Conservation (phyloP, 208 protist species). For the Crithidia acanthocephali region DNA sequence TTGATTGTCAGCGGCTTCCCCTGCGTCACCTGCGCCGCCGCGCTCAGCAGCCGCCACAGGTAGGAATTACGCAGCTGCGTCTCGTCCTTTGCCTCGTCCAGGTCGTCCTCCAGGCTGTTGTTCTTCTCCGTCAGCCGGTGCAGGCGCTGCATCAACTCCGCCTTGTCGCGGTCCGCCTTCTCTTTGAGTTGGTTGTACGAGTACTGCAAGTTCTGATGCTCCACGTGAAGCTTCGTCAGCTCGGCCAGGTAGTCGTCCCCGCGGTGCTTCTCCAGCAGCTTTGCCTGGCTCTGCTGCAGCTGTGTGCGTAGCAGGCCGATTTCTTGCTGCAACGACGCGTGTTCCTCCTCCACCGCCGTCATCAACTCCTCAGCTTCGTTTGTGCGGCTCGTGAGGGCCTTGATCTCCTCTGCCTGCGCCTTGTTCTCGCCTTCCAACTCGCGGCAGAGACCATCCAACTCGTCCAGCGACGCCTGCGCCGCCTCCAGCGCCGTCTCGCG, state of each 20-base stretch:
- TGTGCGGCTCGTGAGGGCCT: conserved; percentile 40
- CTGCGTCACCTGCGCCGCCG: conserved; percentile 47
- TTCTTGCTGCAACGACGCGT: conserved; percentile 35
- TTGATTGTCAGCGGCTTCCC: conserved; percentile 33
- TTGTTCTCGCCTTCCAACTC: conserved; percentile 72
- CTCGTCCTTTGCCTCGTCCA: conserved; percentile 54
- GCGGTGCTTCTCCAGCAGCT: conserved; percentile 53
- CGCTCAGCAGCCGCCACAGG: conserved; percentile 66
- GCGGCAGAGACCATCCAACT: conserved; percentile 62
- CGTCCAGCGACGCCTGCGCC: conserved; percentile 50
- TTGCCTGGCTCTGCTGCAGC: conserved; percentile 52
- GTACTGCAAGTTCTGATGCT: conserved; percentile 68
- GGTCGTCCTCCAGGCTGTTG: conserved; percentile 59
- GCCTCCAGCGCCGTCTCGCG: conserved; percentile 40
- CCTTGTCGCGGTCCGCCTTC: conserved; percentile 33
- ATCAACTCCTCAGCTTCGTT: conserved; percentile 49
- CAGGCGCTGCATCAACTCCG: conserved; percentile 28
- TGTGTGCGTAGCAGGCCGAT: conserved; percentile 46
- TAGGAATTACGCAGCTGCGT: conserved; percentile 59
- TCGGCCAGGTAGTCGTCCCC: conserved; percentile 68
- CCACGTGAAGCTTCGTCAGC: conserved; percentile 67
- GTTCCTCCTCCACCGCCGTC: conserved; percentile 39
- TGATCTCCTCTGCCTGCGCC: conserved; percentile 34
- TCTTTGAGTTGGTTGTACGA: conserved; percentile 53
- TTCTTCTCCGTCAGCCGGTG: conserved; percentile 40